Evolutionary conservation across 169 alveolate species (phyloP).

Genomic region (Eimeria praecox): DNA sequence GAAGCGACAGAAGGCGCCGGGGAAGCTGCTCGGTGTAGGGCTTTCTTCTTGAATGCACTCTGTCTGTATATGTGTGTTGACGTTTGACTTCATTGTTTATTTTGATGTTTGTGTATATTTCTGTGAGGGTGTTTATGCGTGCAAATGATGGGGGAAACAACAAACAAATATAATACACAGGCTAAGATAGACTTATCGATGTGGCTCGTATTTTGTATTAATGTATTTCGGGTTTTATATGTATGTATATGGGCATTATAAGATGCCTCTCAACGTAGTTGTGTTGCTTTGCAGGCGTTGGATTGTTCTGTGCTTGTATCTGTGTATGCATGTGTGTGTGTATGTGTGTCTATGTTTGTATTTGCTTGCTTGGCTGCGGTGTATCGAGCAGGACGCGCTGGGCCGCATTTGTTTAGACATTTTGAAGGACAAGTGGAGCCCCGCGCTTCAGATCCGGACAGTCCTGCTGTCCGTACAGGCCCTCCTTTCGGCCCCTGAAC

Average conservation of each 20-base stretch:
- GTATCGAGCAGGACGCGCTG: conserved; percentile 92
- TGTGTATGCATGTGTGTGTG: background rate
- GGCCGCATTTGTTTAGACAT: conserved; percentile 99
- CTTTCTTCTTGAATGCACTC: too few relatives aligned
- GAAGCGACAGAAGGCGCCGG: background rate
- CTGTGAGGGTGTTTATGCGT: background rate
- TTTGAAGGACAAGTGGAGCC: conserved; percentile 99
- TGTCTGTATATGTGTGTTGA: background rate
- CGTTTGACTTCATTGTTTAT: background rate
- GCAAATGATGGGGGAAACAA: background rate
- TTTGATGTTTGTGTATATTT: background rate
- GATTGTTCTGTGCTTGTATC: too few relatives aligned
- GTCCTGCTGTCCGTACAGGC: conserved; percentile 98
- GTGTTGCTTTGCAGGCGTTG: background rate
- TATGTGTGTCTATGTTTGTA: background rate
- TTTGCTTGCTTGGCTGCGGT: background rate
- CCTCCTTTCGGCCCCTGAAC: conserved; percentile 98
- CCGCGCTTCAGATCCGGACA: conserved; percentile 98
- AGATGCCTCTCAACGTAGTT: background rate
- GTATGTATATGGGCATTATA: background rate
- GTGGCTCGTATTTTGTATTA: too few relatives aligned
- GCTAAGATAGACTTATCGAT: too few relatives aligned
- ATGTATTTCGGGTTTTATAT: too few relatives aligned
- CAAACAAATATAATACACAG: background rate
- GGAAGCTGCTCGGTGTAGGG: too few relatives aligned